Percentiles rank a stretch among this genome's conserved stretches.
Conservation (phyloP, 2,329 filamentous ascomycete genomes). For the Sclerotiophoma versabilis region DNA sequence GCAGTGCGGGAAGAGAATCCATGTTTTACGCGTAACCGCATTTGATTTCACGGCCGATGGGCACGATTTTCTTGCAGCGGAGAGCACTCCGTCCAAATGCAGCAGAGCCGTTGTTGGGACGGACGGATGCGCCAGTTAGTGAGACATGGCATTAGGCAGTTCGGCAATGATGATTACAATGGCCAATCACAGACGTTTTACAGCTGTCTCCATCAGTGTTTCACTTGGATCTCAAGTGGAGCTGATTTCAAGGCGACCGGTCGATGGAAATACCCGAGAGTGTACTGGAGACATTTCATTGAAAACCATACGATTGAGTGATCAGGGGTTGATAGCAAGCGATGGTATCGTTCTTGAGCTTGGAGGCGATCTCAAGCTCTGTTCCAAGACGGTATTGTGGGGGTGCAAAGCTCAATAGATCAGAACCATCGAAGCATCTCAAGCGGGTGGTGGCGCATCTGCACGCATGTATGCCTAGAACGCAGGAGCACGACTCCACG, state of each 20-base stretch:
- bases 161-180: not conserved
- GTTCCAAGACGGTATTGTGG: not conserved
- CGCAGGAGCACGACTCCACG: not conserved
- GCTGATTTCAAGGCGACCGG: not conserved
- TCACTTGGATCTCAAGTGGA: slow-evolving; percentile 1
- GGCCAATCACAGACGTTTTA: slow-evolving; percentile 2
- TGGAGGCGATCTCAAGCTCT: not conserved
- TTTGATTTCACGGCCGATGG: not conserved
- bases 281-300: not conserved
- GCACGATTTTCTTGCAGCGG: not conserved
- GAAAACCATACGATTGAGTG: not conserved
- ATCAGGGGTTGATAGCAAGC: not conserved
- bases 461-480: slow-evolving; percentile 11
- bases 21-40: slow-evolving; percentile 5
- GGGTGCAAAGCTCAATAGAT: not conserved
- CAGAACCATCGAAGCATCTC: not conserved
- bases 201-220: not conserved
- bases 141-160: slow-evolving; percentile 7
- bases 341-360: not conserved
- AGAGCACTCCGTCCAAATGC: slow-evolving; percentile 4
- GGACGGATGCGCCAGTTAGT: slow-evolving; percentile 3
- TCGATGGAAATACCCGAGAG: not conserved
- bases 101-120: slow-evolving; percentile 13
- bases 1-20: not conserved
- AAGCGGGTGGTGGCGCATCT: slow-evolving; percentile 2